These are phyloP conservation scores for Huntiella decipiens DNA, from an alignment of 2,329 filamentous ascomycete species.

Conservation along the genomic window DNA sequence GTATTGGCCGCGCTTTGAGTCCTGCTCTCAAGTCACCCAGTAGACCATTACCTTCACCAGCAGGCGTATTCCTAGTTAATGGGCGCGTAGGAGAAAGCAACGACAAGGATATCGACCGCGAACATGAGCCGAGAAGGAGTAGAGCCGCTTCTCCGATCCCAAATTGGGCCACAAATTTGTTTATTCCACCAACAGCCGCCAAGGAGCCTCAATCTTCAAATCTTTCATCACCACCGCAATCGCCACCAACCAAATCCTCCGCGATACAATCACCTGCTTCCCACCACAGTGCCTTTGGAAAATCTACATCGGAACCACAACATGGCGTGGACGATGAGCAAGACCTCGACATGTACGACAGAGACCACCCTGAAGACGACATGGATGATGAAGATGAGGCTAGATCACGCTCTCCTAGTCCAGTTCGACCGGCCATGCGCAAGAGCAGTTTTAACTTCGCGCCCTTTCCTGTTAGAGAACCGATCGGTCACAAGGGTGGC, in stretches of 20 bases:
- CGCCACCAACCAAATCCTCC: constrained; percentile 3
- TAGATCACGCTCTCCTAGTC: constrained; percentile 52
- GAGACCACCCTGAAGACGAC: constrained; percentile 13
- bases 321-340: constrained; percentile 7
- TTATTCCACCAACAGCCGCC: constrained; percentile 5
- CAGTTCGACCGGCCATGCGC: constrained; percentile 56
- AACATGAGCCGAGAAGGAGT: constrained; percentile 1
- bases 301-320: background rate
- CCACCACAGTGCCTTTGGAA: background rate
- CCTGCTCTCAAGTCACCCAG: constrained; percentile 1
- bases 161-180: background rate
- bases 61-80: background rate
- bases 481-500: constrained; percentile 69
- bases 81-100: background rate
- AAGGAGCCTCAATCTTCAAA: background rate
- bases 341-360: constrained; percentile 9
- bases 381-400: constrained; percentile 33
- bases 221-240: background rate
- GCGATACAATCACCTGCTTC: background rate
- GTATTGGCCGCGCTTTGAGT: background rate
- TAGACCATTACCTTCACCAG: background rate
- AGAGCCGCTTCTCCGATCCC: constrained; percentile 5
- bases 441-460: constrained; percentile 95
- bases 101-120: background rate
- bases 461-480: constrained; percentile 77